Evolutionary conservation across 495 filamentous ascomycete species (phyloP), one percentile per base, ranked within the genome.

Genomic region (Trichocladium uniseriatum): DNA sequence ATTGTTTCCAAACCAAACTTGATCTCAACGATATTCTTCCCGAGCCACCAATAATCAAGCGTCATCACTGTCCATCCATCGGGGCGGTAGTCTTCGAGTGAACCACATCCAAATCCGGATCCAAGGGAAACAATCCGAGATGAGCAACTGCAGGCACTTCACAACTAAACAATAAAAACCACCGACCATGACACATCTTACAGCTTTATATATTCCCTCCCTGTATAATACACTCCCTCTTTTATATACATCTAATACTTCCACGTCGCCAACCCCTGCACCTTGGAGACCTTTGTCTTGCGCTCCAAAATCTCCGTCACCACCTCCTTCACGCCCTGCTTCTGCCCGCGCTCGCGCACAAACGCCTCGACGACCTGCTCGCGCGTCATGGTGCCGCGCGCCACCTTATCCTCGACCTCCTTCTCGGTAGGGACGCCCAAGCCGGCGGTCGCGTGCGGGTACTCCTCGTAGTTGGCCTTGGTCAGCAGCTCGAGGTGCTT

Each of bases 381-480:
- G 22, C 13, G 54, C 20, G 62, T 69, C 55, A 54, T 60, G 4
- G 48, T 54, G 28, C 63, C 67, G 45, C 60, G 51, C 27, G 52
- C 59, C 3, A 89, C 74, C 48, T 79, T 51, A 13, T 58, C 45
- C 71, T 79, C 66, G 16, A 97, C 79, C 16, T 86, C 75, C n/a
- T 51, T 37, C 68, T 98, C 90, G 18, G 65, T 74, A 36, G 90
- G 91, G 21, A 98, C 70, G n/a, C 80, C 81, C 31, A 70, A 68
- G 28, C 80, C 81, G 32, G 69, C 67, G 28, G 67, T 69, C 8
- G 60, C 60, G 61, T 86, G 78, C 2, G 86, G 88, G 63, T 94
- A 94, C 18, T 71, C 52, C n/a, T 52, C 50, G 62, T 84, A 94
- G 55, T 80, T 68, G 5, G 43, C 57, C 22, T 58, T 48, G 37